These are phyloP conservation scores for Cutaneotrichosporon cavernicola DNA, from an alignment of 1,284 basidiomycete genomes.

Conservation along the genomic window DNA sequence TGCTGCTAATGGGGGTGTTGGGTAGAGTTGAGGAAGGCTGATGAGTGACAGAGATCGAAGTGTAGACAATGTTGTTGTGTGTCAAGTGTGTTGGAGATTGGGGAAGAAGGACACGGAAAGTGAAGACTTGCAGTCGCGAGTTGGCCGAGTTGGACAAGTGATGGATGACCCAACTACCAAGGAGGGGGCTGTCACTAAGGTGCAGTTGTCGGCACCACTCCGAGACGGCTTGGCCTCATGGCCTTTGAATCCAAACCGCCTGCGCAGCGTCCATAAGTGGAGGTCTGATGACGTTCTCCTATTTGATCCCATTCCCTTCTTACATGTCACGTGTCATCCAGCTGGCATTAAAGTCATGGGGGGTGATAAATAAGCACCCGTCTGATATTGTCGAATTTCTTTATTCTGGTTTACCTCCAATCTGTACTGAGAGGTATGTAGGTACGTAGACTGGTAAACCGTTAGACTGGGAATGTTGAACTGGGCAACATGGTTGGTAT, in stretches of 20 bases:
- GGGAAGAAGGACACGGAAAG: neutral
- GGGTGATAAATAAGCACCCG: too few relatives aligned
- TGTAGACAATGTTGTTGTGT: neutral
- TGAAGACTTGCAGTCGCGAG: neutral
- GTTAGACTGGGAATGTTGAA: too few relatives aligned
- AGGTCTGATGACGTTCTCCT: too few relatives aligned
- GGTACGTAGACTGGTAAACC: too few relatives aligned
- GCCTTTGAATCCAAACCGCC: neutral
- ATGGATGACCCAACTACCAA: too few relatives aligned
- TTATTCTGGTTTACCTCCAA: too few relatives aligned
- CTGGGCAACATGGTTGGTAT: too few relatives aligned
- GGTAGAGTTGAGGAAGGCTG: neutral
- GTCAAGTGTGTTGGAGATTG: neutral
- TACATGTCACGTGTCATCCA: too few relatives aligned
- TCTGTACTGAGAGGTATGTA: too few relatives aligned
- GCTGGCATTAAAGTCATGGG: too few relatives aligned
- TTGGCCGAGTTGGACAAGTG: neutral
- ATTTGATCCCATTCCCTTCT: too few relatives aligned
- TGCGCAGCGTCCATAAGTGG: conserved; percentile 2
- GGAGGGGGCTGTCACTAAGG: neutral
- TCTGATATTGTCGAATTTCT: too few relatives aligned
- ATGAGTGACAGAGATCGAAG: neutral
- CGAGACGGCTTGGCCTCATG: neutral
- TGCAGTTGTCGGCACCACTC: conserved; percentile 1
- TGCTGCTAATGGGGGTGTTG: neutral